These are phyloP conservation scores for Penicillium expansum DNA, from an alignment of 2,329 filamentous ascomycete species.

Conservation along the genomic window DNA sequence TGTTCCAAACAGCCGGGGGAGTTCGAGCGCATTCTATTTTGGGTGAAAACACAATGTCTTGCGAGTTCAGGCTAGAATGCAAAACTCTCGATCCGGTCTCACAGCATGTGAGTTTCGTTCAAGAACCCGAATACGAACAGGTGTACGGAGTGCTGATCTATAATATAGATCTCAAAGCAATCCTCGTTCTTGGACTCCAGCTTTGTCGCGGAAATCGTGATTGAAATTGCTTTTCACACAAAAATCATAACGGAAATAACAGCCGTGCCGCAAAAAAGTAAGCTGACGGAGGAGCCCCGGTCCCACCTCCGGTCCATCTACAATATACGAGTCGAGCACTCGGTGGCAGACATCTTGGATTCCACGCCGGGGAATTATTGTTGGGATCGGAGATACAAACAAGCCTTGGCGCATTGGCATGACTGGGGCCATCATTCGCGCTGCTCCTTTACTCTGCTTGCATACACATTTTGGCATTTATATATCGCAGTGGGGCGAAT, in stretches of 20 bases:
- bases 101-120: not conserved
- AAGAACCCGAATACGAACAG: not conserved
- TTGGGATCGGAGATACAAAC: not conserved
- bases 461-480: not conserved
- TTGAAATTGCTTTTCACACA: not conserved
- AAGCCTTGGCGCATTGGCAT: not conserved
- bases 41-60: not conserved
- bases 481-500: not conserved
- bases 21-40: not conserved
- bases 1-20: not conserved
- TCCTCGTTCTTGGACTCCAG: not conserved
- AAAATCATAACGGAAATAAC: not conserved
- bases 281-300: not conserved
- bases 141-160: not conserved
- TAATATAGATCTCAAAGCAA: not conserved
- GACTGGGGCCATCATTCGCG: not conserved
- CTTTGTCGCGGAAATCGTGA: not conserved
- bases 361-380: no score
- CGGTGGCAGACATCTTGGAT: not conserved
- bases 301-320: not conserved
- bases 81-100: not conserved
- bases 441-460: not conserved
- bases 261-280: not conserved
- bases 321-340: not conserved
- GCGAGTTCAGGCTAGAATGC: not conserved